These are phyloP conservation scores for Capsicum chinense DNA, from an alignment of 257 asterid species.

Conservation along the genomic window DNA sequence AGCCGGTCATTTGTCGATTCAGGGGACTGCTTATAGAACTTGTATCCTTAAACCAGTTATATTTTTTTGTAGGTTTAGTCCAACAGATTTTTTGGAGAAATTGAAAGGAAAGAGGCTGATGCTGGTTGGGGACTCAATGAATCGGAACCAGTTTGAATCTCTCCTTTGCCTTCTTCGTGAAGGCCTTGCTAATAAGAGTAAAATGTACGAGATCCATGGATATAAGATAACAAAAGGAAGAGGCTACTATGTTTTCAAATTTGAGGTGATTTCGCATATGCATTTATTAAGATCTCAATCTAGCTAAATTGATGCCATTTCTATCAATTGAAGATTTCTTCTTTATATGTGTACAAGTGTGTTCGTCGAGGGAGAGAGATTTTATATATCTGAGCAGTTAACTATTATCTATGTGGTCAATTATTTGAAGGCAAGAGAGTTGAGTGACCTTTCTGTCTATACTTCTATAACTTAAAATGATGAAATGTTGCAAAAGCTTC, in stretches of 20 bases:
- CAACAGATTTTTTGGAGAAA: constrained; percentile 85
- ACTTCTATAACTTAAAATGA: neutral
- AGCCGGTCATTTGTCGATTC: neutral
- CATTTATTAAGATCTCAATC: neutral
- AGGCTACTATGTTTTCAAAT: constrained; percentile 84
- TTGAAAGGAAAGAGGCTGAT: constrained; percentile 83
- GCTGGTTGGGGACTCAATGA: constrained; percentile 99
- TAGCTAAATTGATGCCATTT: neutral
- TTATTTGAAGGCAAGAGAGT: neutral
- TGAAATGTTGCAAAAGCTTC: neutral
- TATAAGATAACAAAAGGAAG: constrained; percentile 90
- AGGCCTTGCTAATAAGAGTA: constrained; percentile 75
- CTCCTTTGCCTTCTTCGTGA: constrained; percentile 85
- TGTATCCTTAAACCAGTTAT: constrained; percentile 19
- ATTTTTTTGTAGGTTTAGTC: constrained; percentile 66
- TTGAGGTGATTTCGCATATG: constrained; percentile 58
- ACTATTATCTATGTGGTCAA: neutral
- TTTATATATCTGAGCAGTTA: neutral
- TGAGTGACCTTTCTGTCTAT: neutral
- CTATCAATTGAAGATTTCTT: neutral
- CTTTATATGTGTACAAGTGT: neutral
- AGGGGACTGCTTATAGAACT: neutral
- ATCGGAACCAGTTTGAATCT: constrained; percentile 95
- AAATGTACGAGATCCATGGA: constrained; percentile 87
- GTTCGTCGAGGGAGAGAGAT: neutral